Evolutionary conservation across 2,329 filamentous ascomycete genomes (phyloP).

Genomic region (Fusarium scirpi): DNA sequence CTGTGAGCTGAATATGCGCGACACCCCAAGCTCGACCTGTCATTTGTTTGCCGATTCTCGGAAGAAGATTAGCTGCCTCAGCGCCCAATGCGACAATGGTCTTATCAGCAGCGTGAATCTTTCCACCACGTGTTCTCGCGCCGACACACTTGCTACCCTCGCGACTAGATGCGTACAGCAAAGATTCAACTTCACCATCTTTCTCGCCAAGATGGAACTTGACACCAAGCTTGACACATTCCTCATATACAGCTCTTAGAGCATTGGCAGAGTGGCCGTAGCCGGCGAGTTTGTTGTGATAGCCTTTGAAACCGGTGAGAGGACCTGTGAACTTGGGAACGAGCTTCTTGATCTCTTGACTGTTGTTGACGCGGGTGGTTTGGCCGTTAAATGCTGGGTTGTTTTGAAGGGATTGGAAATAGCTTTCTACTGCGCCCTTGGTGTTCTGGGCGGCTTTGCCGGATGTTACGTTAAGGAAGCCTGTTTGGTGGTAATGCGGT

Average conservation of each 20-base stretch:
- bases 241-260: conserved; percentile 22
- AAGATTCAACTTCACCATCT: conserved; percentile 27
- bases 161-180: conserved; percentile 19
- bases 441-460: conserved; percentile 23
- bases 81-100: conserved; percentile 23
- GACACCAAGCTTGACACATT: conserved; percentile 27
- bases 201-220: conserved; percentile 18
- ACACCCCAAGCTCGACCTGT: conserved; percentile 30
- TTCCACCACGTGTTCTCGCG: conserved; percentile 12
- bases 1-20: conserved; percentile 28
- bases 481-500: conserved; percentile 30
- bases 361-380: conserved; percentile 11
- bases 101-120: conserved; percentile 26
- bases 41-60: conserved; percentile 31
- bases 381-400: conserved; percentile 27
- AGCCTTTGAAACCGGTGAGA: conserved; percentile 18
- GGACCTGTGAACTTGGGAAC: conserved; percentile 27
- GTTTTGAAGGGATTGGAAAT: conserved; percentile 23
- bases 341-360: conserved; percentile 21
- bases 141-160: conserved; percentile 22
- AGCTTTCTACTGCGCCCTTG: conserved; percentile 24
- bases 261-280: conserved; percentile 31
- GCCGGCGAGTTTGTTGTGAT: conserved; percentile 29
- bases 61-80: conserved; percentile 18
- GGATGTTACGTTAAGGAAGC: conserved; percentile 33